Evolutionary conservation across 1,284 basidiomycete genomes (phyloP).

Genomic region (Tilletia setariae): DNA sequence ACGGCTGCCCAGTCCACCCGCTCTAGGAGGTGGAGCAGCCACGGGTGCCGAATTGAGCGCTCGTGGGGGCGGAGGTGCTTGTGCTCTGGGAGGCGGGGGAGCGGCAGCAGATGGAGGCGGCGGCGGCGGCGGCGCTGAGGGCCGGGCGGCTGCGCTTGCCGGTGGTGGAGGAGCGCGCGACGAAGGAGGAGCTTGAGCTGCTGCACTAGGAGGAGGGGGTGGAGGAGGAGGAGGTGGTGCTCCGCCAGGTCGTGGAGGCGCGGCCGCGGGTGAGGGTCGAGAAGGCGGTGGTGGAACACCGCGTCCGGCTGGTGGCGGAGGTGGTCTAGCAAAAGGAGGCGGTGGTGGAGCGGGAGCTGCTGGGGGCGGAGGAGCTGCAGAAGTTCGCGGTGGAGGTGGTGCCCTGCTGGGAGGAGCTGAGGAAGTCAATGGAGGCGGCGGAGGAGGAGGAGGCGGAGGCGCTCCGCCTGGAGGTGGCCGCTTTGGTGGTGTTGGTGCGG

Average conservation of each 20-base stretch:
- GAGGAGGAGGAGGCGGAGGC: slow-evolving; percentile 6
- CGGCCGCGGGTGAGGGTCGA: not conserved
- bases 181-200: not conserved
- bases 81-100: not conserved
- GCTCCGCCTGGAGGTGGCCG: not conserved
- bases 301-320: not conserved
- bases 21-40: not conserved
- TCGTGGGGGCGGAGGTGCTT: not conserved
- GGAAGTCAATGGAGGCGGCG: not conserved
- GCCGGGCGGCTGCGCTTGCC: not conserved
- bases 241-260: not conserved
- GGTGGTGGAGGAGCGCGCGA: slow-evolving; percentile 7
- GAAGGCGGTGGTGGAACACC: slow-evolving; percentile 6
- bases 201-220: slow-evolving; percentile 5
- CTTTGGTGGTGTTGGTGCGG: not conserved
- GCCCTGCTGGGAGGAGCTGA: not conserved
- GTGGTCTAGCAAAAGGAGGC: not conserved
- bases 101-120: not conserved
- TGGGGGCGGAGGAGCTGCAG: not conserved
- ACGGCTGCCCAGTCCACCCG: not conserved
- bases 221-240: slow-evolving; percentile 14
- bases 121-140: slow-evolving; percentile 10
- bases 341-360: not conserved
- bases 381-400: not conserved
- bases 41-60: not conserved